Conservation (phyloP, 2,329 filamentous ascomycete genomes). For the Sclerotinia borealis region DNA sequence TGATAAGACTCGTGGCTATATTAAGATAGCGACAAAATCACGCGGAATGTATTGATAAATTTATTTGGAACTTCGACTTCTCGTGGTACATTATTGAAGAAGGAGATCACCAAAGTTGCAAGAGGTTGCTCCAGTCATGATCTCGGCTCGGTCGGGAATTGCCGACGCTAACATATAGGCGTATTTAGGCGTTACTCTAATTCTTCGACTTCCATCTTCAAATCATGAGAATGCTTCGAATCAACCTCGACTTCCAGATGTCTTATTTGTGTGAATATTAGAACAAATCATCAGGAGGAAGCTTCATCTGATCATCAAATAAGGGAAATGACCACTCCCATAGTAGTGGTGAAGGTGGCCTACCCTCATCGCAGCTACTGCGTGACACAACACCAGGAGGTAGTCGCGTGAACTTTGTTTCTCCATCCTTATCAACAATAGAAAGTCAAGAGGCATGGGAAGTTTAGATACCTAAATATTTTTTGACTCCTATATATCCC, state of each 20-base stretch:
- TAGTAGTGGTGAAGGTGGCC: not conserved
- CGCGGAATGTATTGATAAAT: no score
- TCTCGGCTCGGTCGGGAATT: not conserved
- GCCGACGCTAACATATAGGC: not conserved
- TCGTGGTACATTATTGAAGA: no score
- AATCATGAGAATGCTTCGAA: not conserved
- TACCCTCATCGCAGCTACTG: not conserved
- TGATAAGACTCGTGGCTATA: no score
- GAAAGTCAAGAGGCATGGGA: not conserved
- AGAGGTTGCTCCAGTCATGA: no score
- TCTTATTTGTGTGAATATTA: not conserved
- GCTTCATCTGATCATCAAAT: not conserved
- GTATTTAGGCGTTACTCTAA: not conserved
- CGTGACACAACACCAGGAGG: not conserved
- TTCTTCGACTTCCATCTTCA: not conserved
- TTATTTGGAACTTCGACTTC: no score
- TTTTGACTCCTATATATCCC: not conserved
- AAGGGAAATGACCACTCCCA: not conserved
- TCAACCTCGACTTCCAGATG: not conserved
- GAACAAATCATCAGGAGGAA: not conserved
- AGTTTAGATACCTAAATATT: not conserved
- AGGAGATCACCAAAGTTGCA: no score
- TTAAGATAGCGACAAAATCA: no score
- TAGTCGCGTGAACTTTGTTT: conserved; percentile 4
- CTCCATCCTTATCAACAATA: not conserved